Evolutionary conservation across 1,284 basidiomycete species (phyloP), one percentile per base, ranked within the genome.

Genomic region (Trametes sp.): DNA sequence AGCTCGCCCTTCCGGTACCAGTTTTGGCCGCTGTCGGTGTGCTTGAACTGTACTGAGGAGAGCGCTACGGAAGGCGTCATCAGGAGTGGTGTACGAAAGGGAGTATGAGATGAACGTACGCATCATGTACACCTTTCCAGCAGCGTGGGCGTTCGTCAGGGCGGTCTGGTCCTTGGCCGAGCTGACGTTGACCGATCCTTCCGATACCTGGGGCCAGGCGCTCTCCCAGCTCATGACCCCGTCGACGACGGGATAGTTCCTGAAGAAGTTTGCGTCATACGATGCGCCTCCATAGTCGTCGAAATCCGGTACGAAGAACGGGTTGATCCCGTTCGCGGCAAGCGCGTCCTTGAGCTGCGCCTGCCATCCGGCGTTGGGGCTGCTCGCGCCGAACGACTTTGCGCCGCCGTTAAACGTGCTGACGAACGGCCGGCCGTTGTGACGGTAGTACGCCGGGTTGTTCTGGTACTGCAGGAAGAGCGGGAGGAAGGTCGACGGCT

Each of bases 91-190:
- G 24, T 23, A 9, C 24, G 21, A 11, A 3, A 13, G 14, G 8
- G 38, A 41, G 2, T 3, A n/a, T 19, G 31, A 29, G 16, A 14
- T 19, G 28, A 16, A 44, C 63, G 14, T 26, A 65, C 63, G 60
- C 63, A 65, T 65, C 63, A 65, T 65, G 60, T 65, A 65, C 13
- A 65, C 28, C 49, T 65, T 65, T 14, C 57, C 54, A 16, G 60
- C 60, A 2, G 59, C 57, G 19, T 48, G 63, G 5, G 63, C 59
- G 4, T 57, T 58, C 10, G 55, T 33, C 35, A 65, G 53, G 2
- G 42, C 59, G n/a, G 57, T 54, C 53, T 62, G 60, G 33, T 65
- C 63, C 49, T 65, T 65, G 24, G 60, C 42, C 7, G 60, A 59
- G 54, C 63, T 65, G 53, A 62, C 63, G 36, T 65, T 65, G 31